Base-by-base conservation (phyloP, 2,329 filamentous ascomycete genomes). In the Zymoseptoria ardabiliae region DNA sequence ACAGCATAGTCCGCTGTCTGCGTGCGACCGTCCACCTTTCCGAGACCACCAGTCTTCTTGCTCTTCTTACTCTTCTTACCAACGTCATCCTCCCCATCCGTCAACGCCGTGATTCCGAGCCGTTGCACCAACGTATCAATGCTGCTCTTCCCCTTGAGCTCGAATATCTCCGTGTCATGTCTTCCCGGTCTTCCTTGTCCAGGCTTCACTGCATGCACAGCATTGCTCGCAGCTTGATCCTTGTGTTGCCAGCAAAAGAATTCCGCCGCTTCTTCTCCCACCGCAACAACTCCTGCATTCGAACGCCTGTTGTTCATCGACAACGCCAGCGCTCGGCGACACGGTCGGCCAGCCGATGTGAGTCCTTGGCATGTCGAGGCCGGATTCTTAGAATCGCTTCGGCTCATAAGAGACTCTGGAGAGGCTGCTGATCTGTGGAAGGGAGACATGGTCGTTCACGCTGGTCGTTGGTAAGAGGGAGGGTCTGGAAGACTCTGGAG, bases 241-340 rank as follows among this genome's bases (percentile, higher is more conserved):
- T 90, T 92, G 77, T 99, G 94, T 73, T 97, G 91, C 88, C 90
- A 96, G 79, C 93, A 97, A 76, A 91, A 97, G 54, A 87, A 82
- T n/a, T 76, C 79, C 4, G 86, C 84, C 58, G 78, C 76, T 2
- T 82, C 80, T 61, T 85, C 81, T 9, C 75, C 73, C 2, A 79
- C 70, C 11, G 68, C 76, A 5, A 78, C 68, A 2, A 78, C 75
- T 10, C 75, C 75, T 50, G 53, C 8, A 57, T 4, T 7, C 35
- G 55, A 11, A 56, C 41, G 11, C 55, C 50, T 55, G 3, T 30
- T n/a, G 45, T 57, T 60, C 25, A 57, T 48, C 41, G 56, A 58
- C 9, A 82, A 75, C 20, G 82, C 78, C 41, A 96, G 77, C 5
- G 86, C 79, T 55, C 91, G 84, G 64, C 93, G 85, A 77, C 94